A percentile compares a stretch with the other conserved stretches of the same genome.
These are phyloP conservation scores for Yamadazyma akitaensis DNA, from an alignment of 805 yeast species.

Conservation along the genomic window DNA sequence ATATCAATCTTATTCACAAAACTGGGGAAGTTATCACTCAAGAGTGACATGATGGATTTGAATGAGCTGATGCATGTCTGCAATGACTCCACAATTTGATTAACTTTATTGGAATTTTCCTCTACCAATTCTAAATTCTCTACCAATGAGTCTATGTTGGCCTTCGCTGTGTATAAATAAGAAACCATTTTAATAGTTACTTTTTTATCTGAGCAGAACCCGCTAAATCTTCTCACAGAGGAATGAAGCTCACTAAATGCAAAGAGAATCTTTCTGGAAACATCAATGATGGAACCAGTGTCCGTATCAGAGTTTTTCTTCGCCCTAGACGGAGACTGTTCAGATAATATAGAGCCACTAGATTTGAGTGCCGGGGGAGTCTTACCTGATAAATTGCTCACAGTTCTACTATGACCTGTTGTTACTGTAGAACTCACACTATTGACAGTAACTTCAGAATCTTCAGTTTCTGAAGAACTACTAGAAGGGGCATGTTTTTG, in stretches of 20 bases:
- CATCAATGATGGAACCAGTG: slow-evolving; percentile 31
- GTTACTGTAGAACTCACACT: neutral
- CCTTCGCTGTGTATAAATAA: slow-evolving; percentile 47
- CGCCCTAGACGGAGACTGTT: slow-evolving; percentile 2
- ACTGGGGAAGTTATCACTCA: slow-evolving; percentile 45
- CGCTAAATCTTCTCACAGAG: slow-evolving; percentile 52
- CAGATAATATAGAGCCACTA: neutral
- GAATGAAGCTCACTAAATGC: slow-evolving; percentile 64
- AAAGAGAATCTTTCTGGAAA: slow-evolving; percentile 59
- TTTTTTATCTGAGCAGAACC: slow-evolving; percentile 55
- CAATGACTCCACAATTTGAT: slow-evolving; percentile 28
- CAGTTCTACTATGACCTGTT: slow-evolving; percentile 2
- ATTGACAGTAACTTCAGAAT: neutral
- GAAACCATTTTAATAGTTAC: slow-evolving; percentile 54
- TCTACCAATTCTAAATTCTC: slow-evolving; percentile 51
- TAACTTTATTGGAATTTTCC: slow-evolving; percentile 30
- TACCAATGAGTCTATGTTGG: slow-evolving; percentile 54
- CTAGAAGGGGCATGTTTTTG: slow-evolving; percentile 1
- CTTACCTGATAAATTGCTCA: slow-evolving; percentile 4
- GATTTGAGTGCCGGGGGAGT: slow-evolving; percentile 9
- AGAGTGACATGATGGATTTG: slow-evolving; percentile 45
- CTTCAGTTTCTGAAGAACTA: slow-evolving; percentile 9
- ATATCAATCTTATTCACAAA: slow-evolving; percentile 60
- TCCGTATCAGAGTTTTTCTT: slow-evolving; percentile 12
- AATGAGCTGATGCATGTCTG: slow-evolving; percentile 43